phyloP scores from a whole-genome alignment of 306 rosid genomes.

The Quercus wislizeni region DNA sequence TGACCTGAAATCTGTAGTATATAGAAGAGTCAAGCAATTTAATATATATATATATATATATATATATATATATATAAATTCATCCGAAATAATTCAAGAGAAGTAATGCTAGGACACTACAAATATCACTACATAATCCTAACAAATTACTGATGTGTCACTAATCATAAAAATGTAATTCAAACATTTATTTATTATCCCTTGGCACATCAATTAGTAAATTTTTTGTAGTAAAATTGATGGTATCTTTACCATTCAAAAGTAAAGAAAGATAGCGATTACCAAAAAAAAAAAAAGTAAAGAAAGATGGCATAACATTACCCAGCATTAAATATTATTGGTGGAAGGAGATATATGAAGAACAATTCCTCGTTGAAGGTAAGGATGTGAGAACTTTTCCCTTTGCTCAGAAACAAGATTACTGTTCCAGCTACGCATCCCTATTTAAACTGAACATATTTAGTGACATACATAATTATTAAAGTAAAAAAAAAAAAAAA shows the following conservation, averaged over 20 bases:
- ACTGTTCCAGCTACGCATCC: slow-evolving; percentile 63
- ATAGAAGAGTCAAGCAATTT: background rate
- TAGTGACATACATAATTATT: background rate
- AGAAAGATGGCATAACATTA: slow-evolving; percentile 36
- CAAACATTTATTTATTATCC: no score
- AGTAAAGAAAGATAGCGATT: background rate
- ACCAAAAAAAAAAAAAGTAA: no score
- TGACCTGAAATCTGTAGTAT: slow-evolving; percentile 80
- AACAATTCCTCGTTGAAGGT: slow-evolving; percentile 74
- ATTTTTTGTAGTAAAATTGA: no score
- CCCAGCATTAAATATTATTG: slow-evolving; percentile 97
- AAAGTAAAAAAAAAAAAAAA: background rate
- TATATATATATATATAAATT: background rate
- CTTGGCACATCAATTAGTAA: no score
- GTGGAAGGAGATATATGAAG: slow-evolving; percentile 97
- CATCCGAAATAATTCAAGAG: slow-evolving; percentile 3
- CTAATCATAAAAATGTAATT: no score
- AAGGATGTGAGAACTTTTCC: slow-evolving; percentile 78
- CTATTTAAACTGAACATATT: slow-evolving; percentile 31
- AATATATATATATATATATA: background rate
- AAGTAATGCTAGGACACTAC: no score
- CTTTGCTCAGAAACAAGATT: slow-evolving; percentile 56
- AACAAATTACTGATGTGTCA: no score
- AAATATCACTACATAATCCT: no score
- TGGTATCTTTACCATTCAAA: no score